phyloP scores from a whole-genome alignment of 2,329 filamentous ascomycete genomes.

The Calonectria montana region DNA sequence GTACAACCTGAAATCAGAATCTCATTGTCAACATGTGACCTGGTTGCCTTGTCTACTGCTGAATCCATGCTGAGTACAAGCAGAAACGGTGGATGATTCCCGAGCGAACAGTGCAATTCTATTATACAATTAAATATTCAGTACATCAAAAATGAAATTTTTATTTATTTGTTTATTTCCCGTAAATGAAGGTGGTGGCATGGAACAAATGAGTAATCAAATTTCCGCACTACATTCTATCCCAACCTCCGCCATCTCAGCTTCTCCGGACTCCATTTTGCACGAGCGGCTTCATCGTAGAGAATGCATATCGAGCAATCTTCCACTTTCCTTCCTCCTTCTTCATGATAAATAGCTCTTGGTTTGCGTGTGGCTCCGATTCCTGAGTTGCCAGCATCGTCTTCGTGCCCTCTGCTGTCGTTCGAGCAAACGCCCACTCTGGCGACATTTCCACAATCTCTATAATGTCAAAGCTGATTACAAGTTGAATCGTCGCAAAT shows the following conservation, averaged over 20 bases:
- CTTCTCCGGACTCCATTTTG: conserved; percentile 26
- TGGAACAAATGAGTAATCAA: too few relatives aligned
- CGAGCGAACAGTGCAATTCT: too few relatives aligned
- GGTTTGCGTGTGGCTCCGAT: conserved; percentile 32
- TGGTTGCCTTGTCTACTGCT: too few relatives aligned
- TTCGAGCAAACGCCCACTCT: conserved; percentile 35
- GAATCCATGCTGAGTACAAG: too few relatives aligned
- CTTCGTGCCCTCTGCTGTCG: conserved; percentile 34
- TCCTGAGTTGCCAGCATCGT: conserved; percentile 31
- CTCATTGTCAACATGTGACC: too few relatives aligned
- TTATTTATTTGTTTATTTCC: too few relatives aligned
- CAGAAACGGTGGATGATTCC: too few relatives aligned
- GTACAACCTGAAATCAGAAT: too few relatives aligned
- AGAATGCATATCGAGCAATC: conserved; percentile 38
- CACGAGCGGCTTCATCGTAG: conserved; percentile 36
- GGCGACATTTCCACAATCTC: conserved; percentile 34
- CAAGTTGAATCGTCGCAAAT: conserved; percentile 28
- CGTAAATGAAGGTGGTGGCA: too few relatives aligned
- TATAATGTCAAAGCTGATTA: conserved; percentile 27
- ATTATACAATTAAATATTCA: too few relatives aligned
- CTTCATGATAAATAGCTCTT: conserved; percentile 36
- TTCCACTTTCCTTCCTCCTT: conserved; percentile 29
- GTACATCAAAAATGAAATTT: too few relatives aligned
- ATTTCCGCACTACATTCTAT: too few relatives aligned
- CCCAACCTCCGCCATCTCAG: neutral